Conservation (phyloP, 78 protist genomes). For the Tieghemostelium lacteum region DNA sequence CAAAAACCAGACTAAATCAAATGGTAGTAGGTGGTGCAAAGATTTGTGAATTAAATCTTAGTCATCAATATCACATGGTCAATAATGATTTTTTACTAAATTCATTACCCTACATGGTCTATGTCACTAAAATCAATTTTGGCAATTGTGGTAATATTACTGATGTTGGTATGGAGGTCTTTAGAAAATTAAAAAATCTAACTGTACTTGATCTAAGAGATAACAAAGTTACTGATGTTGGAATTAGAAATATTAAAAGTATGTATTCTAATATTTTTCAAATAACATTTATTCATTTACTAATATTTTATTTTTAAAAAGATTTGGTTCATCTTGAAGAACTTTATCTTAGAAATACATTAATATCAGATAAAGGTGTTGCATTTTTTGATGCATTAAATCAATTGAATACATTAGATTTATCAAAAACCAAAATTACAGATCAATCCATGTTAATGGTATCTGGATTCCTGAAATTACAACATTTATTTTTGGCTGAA, state of each 20-base stretch:
- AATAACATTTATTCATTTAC: background rate
- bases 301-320: slow-evolving; percentile 1
- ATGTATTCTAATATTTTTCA: background rate
- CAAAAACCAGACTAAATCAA: slow-evolving; percentile 31
- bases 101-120: background rate
- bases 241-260: slow-evolving; percentile 20
- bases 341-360: slow-evolving; percentile 40
- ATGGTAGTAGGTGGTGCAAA: slow-evolving; percentile 12
- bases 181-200: slow-evolving; percentile 14
- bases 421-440: slow-evolving; percentile 28
- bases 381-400: background rate
- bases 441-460: slow-evolving; percentile 16
- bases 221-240: slow-evolving; percentile 30
- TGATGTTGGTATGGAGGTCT: slow-evolving; percentile 28
- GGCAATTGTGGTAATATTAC: slow-evolving; percentile 10
- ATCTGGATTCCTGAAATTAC: background rate
- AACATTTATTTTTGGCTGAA: background rate
- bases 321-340: slow-evolving; percentile 19
- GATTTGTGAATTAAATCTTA: slow-evolving; percentile 10
- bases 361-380: slow-evolving; percentile 15
- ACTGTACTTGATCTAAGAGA: slow-evolving; percentile 27
- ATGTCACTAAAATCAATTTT: slow-evolving; percentile 9
- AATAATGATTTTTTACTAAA: slow-evolving; percentile 38
- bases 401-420: slow-evolving; percentile 35
- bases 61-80: slow-evolving; percentile 16